Percentiles rank a stretch among this genome's conserved stretches.
phyloP scores from a whole-genome alignment of 148 eudicot species.

The Beta vulgaris region DNA sequence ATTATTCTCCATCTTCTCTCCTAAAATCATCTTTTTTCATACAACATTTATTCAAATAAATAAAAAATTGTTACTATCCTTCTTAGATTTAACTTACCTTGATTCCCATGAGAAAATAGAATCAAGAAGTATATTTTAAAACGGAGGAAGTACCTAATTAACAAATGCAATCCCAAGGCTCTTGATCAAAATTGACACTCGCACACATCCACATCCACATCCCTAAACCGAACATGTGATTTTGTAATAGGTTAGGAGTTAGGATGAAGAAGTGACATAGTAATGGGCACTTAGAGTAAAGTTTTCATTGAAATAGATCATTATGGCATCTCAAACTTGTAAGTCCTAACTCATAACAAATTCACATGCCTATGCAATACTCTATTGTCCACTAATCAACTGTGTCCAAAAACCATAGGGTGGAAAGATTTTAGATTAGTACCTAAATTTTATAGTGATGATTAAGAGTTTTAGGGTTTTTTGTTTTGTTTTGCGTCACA shows the following conservation, averaged over 20 bases:
- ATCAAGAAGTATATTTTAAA: too few species aligned
- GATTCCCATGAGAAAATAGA: too few species aligned
- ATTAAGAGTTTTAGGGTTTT: background rate
- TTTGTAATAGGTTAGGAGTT: slow-evolving; percentile 4
- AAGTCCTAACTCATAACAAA: background rate
- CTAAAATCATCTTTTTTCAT: too few species aligned
- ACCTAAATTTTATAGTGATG: background rate
- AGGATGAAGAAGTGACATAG: background rate
- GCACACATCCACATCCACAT: background rate
- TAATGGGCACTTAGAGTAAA: background rate
- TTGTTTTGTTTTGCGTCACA: background rate
- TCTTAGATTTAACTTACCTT: too few species aligned
- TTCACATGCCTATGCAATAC: background rate
- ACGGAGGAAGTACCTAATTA: slow-evolving; percentile 1
- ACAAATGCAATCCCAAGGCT: background rate
- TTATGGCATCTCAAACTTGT: background rate
- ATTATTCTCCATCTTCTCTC: too few species aligned
- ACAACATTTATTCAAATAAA: too few species aligned
- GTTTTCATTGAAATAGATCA: background rate
- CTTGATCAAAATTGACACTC: background rate
- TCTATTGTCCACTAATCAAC: background rate
- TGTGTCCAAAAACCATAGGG: background rate
- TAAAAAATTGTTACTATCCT: too few species aligned
- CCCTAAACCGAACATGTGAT: background rate
- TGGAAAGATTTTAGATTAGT: background rate